Base-by-base conservation (phyloP, 169 alveolate species). In the Cryptosporidium sp. region DNA sequence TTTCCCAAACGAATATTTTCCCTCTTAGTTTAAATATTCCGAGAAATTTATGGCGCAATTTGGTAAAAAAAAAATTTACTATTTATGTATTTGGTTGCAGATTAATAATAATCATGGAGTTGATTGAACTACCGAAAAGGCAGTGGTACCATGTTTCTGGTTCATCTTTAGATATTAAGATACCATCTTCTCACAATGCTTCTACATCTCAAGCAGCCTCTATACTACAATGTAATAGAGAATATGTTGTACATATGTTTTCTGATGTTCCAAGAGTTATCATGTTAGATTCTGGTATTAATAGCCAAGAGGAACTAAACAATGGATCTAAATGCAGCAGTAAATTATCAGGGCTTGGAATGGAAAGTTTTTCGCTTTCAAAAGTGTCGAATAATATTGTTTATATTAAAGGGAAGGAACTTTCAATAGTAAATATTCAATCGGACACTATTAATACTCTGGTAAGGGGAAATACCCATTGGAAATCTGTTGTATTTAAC, bases 251-350 rank as follows among this genome's bases (percentile, higher is more conserved):
- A 12, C 86, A 75, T 60, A 75, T 75, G 86, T 75, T 75, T 33
- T 75, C 86, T 39, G 86, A 75, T 29, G 71, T 60, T 61, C 86
- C 86, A 7, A 75, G 86, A 39, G 86, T 75, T 18, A 60, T 75
- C 18, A 56, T 75, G 71, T 35, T 75, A 5, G 86, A 75, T 29
- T 75, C 86, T 10, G 86, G 86, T 23, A 75, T 44, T 23, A 23
- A 18, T 61, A 56, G 44, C 12, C 71, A 75, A 33, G 86, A 75
- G 60, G 86, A 75, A 6, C 23, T 75, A 12, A 75, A 44, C 26
- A 75, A 75, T 44, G 71, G 71, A 29, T 75, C 86, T 7, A 75
- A 75, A 56, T 75, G 86, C 23, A 75, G 86, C 45, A 75, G 86
- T 52, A 75, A 60, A 21, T 37, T 75, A 44, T 56, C 86, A 35